These are phyloP conservation scores for Filobasidium uniguttulatum DNA, from an alignment of 1,284 basidiomycete genomes.

Conservation along the genomic window DNA sequence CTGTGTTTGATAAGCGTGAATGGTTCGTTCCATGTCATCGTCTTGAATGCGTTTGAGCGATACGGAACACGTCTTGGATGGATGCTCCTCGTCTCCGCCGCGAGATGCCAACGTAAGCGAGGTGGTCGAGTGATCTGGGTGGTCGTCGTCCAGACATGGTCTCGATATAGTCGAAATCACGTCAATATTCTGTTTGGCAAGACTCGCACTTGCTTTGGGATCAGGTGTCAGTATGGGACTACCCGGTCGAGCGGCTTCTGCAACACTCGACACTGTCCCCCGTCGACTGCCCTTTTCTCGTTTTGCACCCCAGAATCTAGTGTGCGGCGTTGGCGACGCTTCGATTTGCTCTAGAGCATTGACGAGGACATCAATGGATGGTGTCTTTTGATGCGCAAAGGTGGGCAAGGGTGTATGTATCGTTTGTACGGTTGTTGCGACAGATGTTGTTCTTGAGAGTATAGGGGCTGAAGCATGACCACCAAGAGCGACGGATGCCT, in stretches of 20 bases:
- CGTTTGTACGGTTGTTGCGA: too few species aligned
- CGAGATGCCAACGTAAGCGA: not conserved
- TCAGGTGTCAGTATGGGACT: not conserved
- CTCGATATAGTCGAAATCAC: not conserved
- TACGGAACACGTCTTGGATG: conserved; percentile 2
- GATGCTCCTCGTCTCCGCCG: not conserved
- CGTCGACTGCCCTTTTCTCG: not conserved
- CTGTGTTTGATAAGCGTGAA: conserved; percentile 1
- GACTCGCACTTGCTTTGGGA: conserved; percentile 6
- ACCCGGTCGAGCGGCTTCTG: not conserved
- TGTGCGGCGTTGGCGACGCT: not conserved
- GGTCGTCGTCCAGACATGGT: not conserved
- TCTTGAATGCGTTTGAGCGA: conserved; percentile 14
- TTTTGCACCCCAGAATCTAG: not conserved
- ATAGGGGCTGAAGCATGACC: too few species aligned
- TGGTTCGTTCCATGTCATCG: conserved; percentile 10
- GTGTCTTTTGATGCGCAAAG: too few species aligned
- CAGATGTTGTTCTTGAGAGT: too few species aligned
- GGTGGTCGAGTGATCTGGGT: not conserved
- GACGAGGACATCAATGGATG: not conserved
- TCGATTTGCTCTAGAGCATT: not conserved
- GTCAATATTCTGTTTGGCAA: conserved; percentile 6
- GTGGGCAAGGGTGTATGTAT: too few species aligned
- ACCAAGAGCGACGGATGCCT: too few species aligned
- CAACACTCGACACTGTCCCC: not conserved